phyloP scores from a whole-genome alignment of 192 early-diverging fungal species.

The Umbelopsis sp. region DNA sequence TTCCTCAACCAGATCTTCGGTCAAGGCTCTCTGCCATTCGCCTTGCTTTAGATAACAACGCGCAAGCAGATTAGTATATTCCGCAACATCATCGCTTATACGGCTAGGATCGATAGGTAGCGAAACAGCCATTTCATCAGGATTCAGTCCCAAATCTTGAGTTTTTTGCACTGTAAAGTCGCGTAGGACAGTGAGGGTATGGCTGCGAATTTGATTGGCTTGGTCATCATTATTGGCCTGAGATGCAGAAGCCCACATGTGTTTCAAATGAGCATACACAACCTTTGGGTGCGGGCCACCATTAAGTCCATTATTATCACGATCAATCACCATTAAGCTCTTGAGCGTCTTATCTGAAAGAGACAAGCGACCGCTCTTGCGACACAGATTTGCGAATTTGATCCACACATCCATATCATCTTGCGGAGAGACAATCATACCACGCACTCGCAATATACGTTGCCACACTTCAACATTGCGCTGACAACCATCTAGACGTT shows the following conservation, averaged over 20 bases:
- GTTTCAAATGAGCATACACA: slow-evolving; percentile 92
- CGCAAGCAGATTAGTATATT: slow-evolving; percentile 61
- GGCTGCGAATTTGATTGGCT: slow-evolving; percentile 51
- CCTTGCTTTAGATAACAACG: slow-evolving; percentile 93
- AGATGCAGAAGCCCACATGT: slow-evolving; percentile 72
- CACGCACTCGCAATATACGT: slow-evolving; percentile 81
- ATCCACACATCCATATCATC: slow-evolving; percentile 96
- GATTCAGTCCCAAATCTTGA: slow-evolving; percentile 65
- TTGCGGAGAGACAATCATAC: slow-evolving; percentile 86
- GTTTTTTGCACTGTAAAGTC: slow-evolving; percentile 79
- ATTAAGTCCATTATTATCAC: slow-evolving; percentile 39
- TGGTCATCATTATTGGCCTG: slow-evolving; percentile 19
- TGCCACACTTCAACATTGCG: slow-evolving; percentile 97
- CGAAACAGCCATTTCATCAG: slow-evolving; percentile 51
- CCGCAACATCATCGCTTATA: slow-evolving; percentile 47
- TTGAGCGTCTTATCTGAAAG: slow-evolving; percentile 81
- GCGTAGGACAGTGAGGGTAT: slow-evolving; percentile 76
- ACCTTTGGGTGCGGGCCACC: slow-evolving; percentile 66
- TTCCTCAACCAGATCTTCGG: slow-evolving; percentile 52
- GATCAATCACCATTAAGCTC: slow-evolving; percentile 65
- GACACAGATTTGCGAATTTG: slow-evolving; percentile 93
- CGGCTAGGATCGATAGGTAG: slow-evolving; percentile 51
- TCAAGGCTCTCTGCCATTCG: slow-evolving; percentile 83
- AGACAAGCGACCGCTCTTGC: slow-evolving; percentile 83
- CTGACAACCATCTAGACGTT: slow-evolving; percentile 84